phyloP scores from a whole-genome alignment of 225 moss, liverwort and hornwort species.

The Lunularia cruciata region DNA sequence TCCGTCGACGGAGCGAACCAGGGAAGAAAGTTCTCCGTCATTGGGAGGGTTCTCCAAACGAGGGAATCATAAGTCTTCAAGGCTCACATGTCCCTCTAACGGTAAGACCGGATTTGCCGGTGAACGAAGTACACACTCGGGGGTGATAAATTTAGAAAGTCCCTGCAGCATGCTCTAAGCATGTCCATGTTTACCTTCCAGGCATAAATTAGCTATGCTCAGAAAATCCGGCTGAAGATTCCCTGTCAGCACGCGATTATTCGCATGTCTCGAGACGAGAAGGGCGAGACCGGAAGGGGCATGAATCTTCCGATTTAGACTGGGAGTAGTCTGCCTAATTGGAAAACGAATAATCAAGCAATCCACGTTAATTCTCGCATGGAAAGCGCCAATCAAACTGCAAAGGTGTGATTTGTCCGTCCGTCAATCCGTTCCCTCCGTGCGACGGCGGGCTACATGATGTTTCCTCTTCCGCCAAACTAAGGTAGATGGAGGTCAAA shows the following conservation, averaged over 20 bases:
- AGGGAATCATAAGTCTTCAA: not conserved
- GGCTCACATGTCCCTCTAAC: slow-evolving; percentile 6
- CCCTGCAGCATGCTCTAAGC: not conserved
- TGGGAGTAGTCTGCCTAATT: not conserved
- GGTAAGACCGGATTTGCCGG: not conserved
- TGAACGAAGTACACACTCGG: not conserved
- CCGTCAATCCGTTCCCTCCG: slow-evolving; percentile 1
- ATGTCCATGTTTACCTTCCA: not conserved
- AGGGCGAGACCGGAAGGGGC: no score
- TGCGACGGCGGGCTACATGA: not conserved
- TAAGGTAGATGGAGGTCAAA: not conserved
- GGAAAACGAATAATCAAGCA: not conserved
- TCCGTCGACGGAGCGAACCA: not conserved
- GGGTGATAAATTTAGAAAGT: not conserved
- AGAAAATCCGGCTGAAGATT: slow-evolving; percentile 5
- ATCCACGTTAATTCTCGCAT: not conserved
- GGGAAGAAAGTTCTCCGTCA: not conserved
- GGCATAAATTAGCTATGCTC: not conserved
- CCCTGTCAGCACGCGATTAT: not conserved
- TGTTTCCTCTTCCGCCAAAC: not conserved
- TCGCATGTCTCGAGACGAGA: not conserved
- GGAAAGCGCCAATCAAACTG: not conserved
- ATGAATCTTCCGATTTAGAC: not conserved
- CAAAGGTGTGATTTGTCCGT: not conserved
- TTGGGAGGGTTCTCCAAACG: not conserved